A percentile compares a stretch with the other conserved stretches of the same genome.
phyloP scores from a whole-genome alignment of 352 stramenopile species.

The Aphanomyces invadans region DNA sequence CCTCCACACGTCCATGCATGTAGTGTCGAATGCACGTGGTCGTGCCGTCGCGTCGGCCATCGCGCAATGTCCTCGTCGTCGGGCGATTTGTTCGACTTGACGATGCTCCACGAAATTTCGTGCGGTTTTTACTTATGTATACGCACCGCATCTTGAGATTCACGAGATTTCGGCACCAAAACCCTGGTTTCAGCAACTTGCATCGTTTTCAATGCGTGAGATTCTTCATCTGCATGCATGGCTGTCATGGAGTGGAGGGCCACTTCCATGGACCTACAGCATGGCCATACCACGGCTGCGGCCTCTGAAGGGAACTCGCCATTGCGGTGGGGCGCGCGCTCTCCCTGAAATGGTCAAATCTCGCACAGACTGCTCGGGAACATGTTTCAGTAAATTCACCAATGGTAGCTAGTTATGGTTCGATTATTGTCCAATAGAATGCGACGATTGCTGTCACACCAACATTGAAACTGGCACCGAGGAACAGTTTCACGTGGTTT shows the following conservation, averaged over 20 bases:
- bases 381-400: no score
- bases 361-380: no score
- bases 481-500: conserved; percentile 7
- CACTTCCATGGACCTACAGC: background rate
- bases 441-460: background rate
- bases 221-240: background rate
- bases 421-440: background rate
- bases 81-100: background rate
- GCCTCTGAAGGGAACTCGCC: no score
- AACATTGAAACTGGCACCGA: no score
- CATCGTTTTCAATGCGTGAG: background rate
- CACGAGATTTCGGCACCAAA: background rate
- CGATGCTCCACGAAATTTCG: background rate
- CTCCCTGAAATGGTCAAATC: no score
- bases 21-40: background rate
- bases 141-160: background rate
- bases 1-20: conserved; percentile 16
- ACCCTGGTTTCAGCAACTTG: background rate
- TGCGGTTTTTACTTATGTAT: conserved; percentile 3
- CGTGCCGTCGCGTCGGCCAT: background rate
- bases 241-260: background rate
- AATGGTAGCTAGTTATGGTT: background rate
- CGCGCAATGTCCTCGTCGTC: background rate
- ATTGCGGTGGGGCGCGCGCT: no score
- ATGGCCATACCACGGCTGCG: no score